phyloP scores from a whole-genome alignment of 768 basidiomycete species.

The Crassisporium funariophilum region DNA sequence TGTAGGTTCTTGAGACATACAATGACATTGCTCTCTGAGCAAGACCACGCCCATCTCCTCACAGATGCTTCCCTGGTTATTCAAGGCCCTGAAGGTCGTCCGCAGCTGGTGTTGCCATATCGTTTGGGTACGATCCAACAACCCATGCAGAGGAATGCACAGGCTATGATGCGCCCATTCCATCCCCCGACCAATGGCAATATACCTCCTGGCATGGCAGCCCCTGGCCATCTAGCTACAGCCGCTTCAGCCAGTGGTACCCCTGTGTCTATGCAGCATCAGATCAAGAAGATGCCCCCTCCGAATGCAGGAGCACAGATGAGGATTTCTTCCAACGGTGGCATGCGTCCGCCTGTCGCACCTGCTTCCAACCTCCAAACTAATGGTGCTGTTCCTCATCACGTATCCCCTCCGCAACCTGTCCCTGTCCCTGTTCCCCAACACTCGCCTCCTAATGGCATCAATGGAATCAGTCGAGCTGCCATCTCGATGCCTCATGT shows the following conservation, averaged over 20 bases:
- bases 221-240: constrained; percentile 43
- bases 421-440: constrained; percentile 30
- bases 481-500: constrained; percentile 51
- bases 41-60: constrained; percentile 51
- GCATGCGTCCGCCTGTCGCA: constrained; percentile 49
- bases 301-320: constrained; percentile 55
- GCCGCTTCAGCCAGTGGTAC: constrained; percentile 41
- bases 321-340: constrained; percentile 62
- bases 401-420: constrained; percentile 42
- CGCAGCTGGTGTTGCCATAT: constrained; percentile 52
- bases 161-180: constrained; percentile 29
- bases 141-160: constrained; percentile 34
- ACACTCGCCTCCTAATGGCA: constrained; percentile 37
- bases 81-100: constrained; percentile 49
- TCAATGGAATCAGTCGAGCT: constrained; percentile 36
- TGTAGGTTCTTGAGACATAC: constrained; percentile 54
- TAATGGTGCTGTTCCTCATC: constrained; percentile 35
- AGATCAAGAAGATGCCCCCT: constrained; percentile 65
- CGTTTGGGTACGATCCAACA: constrained; percentile 41
- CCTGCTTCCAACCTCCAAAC: constrained; percentile 28
- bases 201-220: constrained; percentile 13
- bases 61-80: constrained; percentile 54
- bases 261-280: constrained; percentile 60
- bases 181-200: constrained; percentile 15
- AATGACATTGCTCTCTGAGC: constrained; percentile 59